phyloP scores from a whole-genome alignment of 345 rosid species.

The Syzygium aromaticum region DNA sequence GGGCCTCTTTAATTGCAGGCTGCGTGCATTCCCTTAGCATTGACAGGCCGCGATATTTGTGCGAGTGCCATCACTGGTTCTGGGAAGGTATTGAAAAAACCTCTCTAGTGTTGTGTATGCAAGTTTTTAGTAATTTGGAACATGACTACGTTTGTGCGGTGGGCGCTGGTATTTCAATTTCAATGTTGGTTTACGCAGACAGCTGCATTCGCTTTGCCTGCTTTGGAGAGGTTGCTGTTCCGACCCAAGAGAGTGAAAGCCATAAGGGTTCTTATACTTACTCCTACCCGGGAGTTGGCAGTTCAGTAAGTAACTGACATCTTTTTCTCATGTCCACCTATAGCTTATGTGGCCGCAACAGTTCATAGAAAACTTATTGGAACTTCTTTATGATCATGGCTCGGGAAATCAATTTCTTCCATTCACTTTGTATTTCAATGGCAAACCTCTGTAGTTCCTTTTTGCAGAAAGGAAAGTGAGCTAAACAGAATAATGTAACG shows the following conservation, averaged over 20 bases:
- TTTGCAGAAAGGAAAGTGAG: background rate
- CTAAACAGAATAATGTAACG: background rate
- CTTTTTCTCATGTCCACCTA: background rate
- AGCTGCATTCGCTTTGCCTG: conserved; percentile 88
- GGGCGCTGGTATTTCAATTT: background rate
- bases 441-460: background rate
- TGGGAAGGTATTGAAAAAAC: conserved; percentile 54
- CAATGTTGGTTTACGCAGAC: conserved; percentile 38
- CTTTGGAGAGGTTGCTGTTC: conserved; percentile 77
- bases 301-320: conserved; percentile 60
- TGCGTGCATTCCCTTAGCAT: conserved; percentile 81
- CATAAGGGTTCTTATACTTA: conserved; percentile 81
- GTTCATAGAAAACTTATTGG: background rate
- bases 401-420: background rate
- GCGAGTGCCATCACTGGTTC: conserved; percentile 99
- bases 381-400: background rate
- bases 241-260: conserved; percentile 86
- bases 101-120: background rate
- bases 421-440: background rate
- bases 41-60: conserved; percentile 91
- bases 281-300: conserved; percentile 93
- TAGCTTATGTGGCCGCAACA: background rate
- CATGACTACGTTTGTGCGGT: background rate
- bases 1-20: conserved; percentile 39
- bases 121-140: background rate